A percentile compares a stretch with the other conserved stretches of the same genome.
These are phyloP conservation scores for Cucurbita maxima DNA, from an alignment of 306 rosid species.

Conservation along the genomic window DNA sequence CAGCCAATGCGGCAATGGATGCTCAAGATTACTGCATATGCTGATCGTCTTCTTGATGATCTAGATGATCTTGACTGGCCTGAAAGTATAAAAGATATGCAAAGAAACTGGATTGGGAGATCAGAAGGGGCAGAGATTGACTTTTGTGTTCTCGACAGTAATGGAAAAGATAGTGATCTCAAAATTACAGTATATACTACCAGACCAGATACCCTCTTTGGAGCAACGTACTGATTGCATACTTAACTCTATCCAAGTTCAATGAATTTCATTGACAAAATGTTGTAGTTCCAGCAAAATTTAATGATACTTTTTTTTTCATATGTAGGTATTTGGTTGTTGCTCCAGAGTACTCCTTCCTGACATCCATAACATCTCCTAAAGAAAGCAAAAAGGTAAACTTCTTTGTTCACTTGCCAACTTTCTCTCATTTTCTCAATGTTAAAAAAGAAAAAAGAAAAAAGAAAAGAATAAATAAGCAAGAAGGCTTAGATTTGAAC, in stretches of 20 bases:
- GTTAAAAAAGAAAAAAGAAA: neutral
- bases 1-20: slow-evolving; percentile 99
- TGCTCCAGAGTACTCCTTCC: slow-evolving; percentile 81
- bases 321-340: slow-evolving; percentile 65
- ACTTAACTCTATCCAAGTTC: slow-evolving; percentile 14
- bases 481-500: slow-evolving; percentile 24
- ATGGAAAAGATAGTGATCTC: slow-evolving; percentile 53
- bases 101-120: slow-evolving; percentile 97
- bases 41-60: slow-evolving; percentile 95
- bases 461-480: neutral
- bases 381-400: slow-evolving; percentile 49
- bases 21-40: slow-evolving; percentile 97
- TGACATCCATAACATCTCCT: slow-evolving; percentile 40
- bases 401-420: slow-evolving; percentile 15
- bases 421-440: neutral
- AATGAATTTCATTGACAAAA: slow-evolving; percentile 7
- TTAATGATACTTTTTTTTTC: slow-evolving; percentile 12
- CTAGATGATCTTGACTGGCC: slow-evolving; percentile 93
- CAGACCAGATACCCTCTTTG: slow-evolving; percentile 93
- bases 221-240: slow-evolving; percentile 71
- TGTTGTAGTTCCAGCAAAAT: neutral
- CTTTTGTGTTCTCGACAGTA: slow-evolving; percentile 49
- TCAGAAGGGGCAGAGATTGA: slow-evolving; percentile 96
- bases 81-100: slow-evolving; percentile 94
- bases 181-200: slow-evolving; percentile 72